Evolutionary conservation across 139 green algal genomes (phyloP), one percentile per base, ranked within the genome.

Genomic region (Closterium sp.): DNA sequence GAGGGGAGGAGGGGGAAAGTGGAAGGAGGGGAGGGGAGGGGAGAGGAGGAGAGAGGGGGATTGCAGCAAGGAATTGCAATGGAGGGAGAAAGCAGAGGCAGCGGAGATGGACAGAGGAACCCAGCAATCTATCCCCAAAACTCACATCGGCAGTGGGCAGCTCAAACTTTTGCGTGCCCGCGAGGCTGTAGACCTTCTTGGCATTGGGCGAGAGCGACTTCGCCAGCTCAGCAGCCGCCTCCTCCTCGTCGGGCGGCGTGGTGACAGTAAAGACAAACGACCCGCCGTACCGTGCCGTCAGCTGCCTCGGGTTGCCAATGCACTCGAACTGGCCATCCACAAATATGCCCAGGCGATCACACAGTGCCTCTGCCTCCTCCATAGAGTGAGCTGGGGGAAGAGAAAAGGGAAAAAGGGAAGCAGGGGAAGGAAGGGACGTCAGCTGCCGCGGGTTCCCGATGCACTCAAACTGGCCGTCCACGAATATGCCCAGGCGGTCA

Each of bases 181-280:
- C 94, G 13, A 98, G 70, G 4, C 79, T 27, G 93, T 98, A 98
- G 24, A 98, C 97, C 38, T 94, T 89, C 4, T 38, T 73, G 21
- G 85, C 91, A 93, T 89, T 90, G 11, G 87, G 90, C 21, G n/a
- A 89, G 19, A 94, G 42, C 11, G 86, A 91, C 13, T 42, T 22
- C 5, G 86, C 93, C 31, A 95, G 86, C 19, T 50, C 32, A 21
- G n/a, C 50, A 21, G 92, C 91, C 0, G 89, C 91, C 5, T 96
- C 95, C 91, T 97, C 95, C 89, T 97, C 91, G 28, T 92, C 91
- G 1, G 79, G 88, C 19, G 95, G 91, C 19, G 97, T 97, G 4
- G 95, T 98, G 93, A 98, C 92, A 28, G 96, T 97, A 94, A 99
- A 98, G 30, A 95, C 91, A 29, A 96, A 94, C 89, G 96, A 97